Evolutionary conservation across 331 rosid genomes (phyloP), one percentile per base, ranked within the genome.

Genomic region (Ulmus americana): DNA sequence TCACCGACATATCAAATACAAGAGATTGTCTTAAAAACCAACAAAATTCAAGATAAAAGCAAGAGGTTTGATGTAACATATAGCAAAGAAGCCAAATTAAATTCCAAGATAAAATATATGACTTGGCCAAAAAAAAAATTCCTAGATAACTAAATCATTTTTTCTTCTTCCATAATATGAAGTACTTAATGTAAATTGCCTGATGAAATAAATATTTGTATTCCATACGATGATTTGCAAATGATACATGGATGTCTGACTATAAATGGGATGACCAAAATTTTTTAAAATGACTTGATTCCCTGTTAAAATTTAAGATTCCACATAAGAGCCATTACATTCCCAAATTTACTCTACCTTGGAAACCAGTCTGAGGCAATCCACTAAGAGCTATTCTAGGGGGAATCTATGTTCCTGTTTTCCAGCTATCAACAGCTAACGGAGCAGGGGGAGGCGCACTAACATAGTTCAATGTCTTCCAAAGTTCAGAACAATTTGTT

Each of bases 401-500:
- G n/a, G 77, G 48, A 73, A 50, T 18, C 60, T 66, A 71, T 41
- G 49, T 71, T 67, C 61, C 69, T 16, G 8, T 55, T 52, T 73
- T 80, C 58, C 1, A 57, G 67, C 64, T 68, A 15, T 43, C 15
- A 60, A 39, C 61, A 11, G 66, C 65, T 55, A 39, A 41, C 39
- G 77, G 74, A 10, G 71, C 39, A 14, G 77, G 72, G 7, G 72
- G 71, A 64, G 76, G 75, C 40, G 45, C 10, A 55, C 59, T 20
- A 15, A 35, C 65, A 74, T 53, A 40, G 69, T 67, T 61, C 57
- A 77, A 47, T 20, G 55, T 77, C 80, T 70, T 74, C 80, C 85
- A 77, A 6, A 81, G 73, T 45, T 81, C 77, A 59, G 85, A 81
- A 74, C 85, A 81, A 61, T 81, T 81, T 6, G 82, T 77, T 69